These are phyloP conservation scores for Pneumocystis wakefieldiae DNA, from an alignment of 1,139 yeast species.

Conservation along the genomic window DNA sequence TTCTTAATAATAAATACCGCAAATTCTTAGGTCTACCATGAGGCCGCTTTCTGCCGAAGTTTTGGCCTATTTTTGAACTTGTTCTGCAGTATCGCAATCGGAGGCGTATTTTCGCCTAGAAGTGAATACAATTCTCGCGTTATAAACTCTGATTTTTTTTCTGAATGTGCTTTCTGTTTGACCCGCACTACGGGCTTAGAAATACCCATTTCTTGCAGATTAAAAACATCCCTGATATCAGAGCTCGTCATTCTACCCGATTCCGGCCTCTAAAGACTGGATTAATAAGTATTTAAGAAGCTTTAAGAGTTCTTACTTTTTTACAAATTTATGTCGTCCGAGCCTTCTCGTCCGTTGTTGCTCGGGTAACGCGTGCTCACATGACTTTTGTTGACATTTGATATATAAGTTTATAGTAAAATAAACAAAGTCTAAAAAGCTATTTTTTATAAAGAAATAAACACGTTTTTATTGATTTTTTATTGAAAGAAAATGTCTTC, in stretches of 20 bases:
- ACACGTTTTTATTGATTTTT: neutral
- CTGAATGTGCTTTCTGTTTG: neutral
- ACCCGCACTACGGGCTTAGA: neutral
- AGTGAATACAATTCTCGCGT: slow-evolving; percentile 78
- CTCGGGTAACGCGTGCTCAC: neutral
- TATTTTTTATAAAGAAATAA: neutral
- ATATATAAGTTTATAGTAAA: neutral
- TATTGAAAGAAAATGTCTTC: neutral
- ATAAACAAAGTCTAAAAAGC: neutral
- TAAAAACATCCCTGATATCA: neutral
- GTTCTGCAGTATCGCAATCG: slow-evolving; percentile 41
- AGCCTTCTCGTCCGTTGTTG: neutral
- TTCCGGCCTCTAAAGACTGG: neutral
- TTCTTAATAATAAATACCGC: neutral
- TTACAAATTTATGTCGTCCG: neutral
- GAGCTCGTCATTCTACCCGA: neutral
- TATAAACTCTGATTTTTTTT: slow-evolving; percentile 47
- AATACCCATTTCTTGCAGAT: neutral
- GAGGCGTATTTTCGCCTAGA: slow-evolving; percentile 86
- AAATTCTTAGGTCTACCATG: slow-evolving; percentile 39
- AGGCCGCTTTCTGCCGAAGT: slow-evolving; percentile 48
- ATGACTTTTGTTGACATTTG: neutral
- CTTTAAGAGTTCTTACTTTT: neutral
- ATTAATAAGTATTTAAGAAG: neutral
- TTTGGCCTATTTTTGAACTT: slow-evolving; percentile 55